Evolutionary conservation across 306 rosid species (phyloP).

Genomic region (Arachis stenosperma): DNA sequence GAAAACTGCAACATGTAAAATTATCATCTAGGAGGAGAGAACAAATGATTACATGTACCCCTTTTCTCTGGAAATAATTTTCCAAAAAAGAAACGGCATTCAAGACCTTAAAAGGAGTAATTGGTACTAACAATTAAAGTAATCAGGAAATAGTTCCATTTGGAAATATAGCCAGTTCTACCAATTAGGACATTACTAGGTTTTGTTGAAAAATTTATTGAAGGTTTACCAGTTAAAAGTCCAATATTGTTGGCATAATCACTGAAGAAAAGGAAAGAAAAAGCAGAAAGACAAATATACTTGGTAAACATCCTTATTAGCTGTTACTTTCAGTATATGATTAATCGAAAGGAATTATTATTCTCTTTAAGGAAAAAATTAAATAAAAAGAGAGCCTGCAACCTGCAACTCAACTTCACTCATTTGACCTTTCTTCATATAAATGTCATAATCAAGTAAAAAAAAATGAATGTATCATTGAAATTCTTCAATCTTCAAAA

Average conservation of each 20-base stretch:
- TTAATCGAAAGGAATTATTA: constrained; percentile 20
- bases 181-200: constrained; percentile 2
- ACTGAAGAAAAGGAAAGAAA: constrained; percentile 18
- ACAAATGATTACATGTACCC: not conserved
- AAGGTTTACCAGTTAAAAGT: constrained; percentile 29
- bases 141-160: not conserved
- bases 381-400: not conserved
- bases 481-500: not conserved
- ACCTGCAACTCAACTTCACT: not conserved
- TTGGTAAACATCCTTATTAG: constrained; percentile 20
- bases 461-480: constrained; percentile 13
- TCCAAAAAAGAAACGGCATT: not conserved
- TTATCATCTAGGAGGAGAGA: constrained; percentile 22
- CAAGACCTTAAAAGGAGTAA: constrained; percentile 7
- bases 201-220: constrained; percentile 27
- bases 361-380: not conserved
- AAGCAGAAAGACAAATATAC: not conserved
- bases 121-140: constrained; percentile 4
- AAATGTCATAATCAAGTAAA: constrained; percentile 15
- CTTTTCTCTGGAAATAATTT: not conserved
- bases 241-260: constrained; percentile 26
- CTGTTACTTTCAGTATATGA: constrained; percentile 13
- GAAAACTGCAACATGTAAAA: constrained; percentile 27
- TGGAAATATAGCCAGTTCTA: not conserved
- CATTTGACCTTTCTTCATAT: constrained; percentile 15